phyloP scores from a whole-genome alignment of 257 asterid species.

The Datura wrightii region DNA sequence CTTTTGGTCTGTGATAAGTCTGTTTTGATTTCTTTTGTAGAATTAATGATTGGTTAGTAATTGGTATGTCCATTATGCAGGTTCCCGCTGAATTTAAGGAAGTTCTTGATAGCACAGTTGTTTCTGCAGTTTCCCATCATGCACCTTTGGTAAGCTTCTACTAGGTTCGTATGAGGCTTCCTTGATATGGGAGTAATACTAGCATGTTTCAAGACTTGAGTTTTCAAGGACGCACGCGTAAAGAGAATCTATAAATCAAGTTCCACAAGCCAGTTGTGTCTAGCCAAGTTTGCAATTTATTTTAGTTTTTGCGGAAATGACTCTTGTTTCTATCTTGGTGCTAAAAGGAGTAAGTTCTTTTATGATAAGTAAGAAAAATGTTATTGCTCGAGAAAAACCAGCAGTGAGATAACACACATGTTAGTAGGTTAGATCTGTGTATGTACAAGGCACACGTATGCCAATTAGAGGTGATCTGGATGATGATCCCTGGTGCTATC shows the following conservation, averaged over 20 bases:
- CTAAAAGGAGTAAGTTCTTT: constrained; percentile 2
- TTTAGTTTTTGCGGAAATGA: not conserved
- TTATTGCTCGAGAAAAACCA: constrained; percentile 13
- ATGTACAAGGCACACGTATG: not conserved
- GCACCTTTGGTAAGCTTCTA: constrained; percentile 68
- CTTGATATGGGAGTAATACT: constrained; percentile 1
- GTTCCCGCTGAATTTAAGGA: constrained; percentile 93
- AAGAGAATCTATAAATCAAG: constrained; percentile 1
- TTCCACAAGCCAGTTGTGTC: not conserved
- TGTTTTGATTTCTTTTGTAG: constrained; percentile 22
- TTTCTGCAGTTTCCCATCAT: constrained; percentile 74
- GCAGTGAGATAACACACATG: not conserved
- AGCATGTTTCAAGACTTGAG: constrained; percentile 8
- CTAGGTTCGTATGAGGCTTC: not conserved
- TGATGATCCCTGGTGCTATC: too few relatives aligned
- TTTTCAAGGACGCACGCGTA: not conserved
- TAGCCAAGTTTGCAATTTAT: not conserved
- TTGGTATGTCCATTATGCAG: constrained; percentile 49
- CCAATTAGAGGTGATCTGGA: not conserved
- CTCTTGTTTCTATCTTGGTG: constrained; percentile 16
- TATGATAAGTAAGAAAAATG: not conserved
- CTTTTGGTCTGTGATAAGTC: constrained; percentile 19
- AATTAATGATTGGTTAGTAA: not conserved
- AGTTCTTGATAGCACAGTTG: constrained; percentile 90
- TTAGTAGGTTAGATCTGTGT: not conserved